Conservation (phyloP, 345 rosid genomes). For the Arabidopsis thaliana region TAIR10.1 NC_003071.7:13805501-13806000, state of each 20-base stretch:
- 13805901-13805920: conserved; percentile 89
- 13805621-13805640: background rate
- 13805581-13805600: background rate
- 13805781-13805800: background rate
- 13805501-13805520: background rate
- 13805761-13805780: conserved; percentile 15
- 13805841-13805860: conserved; percentile 92
- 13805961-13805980: conserved; percentile 84
- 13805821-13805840: conserved; percentile 51
- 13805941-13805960: conserved; percentile 87
- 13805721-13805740: conserved; percentile 4
- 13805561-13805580: background rate
- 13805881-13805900: conserved; percentile 79
- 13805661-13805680: background rate
- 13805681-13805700: conserved; percentile 10
- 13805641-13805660: background rate
- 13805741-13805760: conserved; percentile 18
- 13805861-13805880: conserved; percentile 88
- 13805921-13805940: conserved; percentile 70
- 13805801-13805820: background rate
- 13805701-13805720: conserved; percentile 18
- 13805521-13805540: background rate
- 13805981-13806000: conserved; percentile 69
- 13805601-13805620: conserved; percentile 19
- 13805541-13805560: conserved; percentile 1